Evolutionary conservation across 2,329 filamentous ascomycete species (phyloP).

Genomic region (Fusarium decemcellulare): DNA sequence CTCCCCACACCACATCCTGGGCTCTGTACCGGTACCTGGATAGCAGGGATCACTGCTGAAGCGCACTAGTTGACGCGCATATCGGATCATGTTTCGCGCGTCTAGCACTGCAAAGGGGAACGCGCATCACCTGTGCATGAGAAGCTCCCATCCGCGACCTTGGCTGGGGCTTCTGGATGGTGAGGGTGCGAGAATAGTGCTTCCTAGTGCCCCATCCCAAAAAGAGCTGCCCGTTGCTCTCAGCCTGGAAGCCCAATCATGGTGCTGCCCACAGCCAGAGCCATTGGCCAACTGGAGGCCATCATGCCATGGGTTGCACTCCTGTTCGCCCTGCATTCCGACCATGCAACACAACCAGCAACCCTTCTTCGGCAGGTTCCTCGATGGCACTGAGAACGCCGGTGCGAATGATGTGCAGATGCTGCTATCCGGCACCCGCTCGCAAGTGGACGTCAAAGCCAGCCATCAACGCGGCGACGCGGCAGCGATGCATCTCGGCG

Average conservation of each 20-base stretch:
- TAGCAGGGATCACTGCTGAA: constrained; percentile 43
- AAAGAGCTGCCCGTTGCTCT: constrained; percentile 10
- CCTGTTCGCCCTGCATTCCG: constrained; percentile 36
- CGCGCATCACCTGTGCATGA: constrained; percentile 48
- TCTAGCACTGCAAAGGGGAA: constrained; percentile 49
- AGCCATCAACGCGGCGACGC: constrained; percentile 23
- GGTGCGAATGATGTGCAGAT: constrained; percentile 44
- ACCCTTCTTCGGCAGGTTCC: constrained; percentile 1
- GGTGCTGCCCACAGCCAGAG: constrained; percentile 40
- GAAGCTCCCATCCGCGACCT: constrained; percentile 25
- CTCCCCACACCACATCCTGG: constrained; percentile 35
- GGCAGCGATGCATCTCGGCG: constrained; percentile 34
- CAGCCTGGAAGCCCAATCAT: constrained; percentile 42
- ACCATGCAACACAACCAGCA: constrained; percentile 21
- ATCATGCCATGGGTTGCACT: constrained; percentile 29
- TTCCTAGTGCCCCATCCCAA: background rate
- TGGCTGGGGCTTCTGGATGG: constrained; percentile 9
- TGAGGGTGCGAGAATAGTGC: constrained; percentile 31
- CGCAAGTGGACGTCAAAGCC: constrained; percentile 18
- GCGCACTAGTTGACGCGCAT: constrained; percentile 50
- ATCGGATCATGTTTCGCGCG: constrained; percentile 50
- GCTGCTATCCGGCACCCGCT: constrained; percentile 21
- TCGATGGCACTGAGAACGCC: constrained; percentile 5
- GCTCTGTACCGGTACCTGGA: constrained; percentile 47
- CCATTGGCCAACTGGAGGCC: constrained; percentile 44